A percentile compares a stretch with the other conserved stretches of the same genome.
Evolutionary conservation across 2,329 filamentous ascomycete species (phyloP).

Genomic region (Fusarium sterilihyphosum): DNA sequence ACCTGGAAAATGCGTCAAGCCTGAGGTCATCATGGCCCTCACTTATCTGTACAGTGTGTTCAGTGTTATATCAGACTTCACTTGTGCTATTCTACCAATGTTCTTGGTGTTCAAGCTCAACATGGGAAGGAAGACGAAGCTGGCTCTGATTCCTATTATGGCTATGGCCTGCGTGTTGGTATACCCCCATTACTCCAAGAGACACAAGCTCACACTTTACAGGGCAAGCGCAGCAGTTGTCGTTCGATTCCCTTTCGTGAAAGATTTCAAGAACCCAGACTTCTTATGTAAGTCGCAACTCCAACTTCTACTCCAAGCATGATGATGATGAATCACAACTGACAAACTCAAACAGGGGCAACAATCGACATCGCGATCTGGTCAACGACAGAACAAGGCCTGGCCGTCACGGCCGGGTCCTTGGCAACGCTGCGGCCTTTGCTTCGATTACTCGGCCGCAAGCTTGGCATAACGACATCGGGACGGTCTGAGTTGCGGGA

Average conservation of each 20-base stretch:
- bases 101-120: slow-evolving; percentile 65
- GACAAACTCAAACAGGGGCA: slow-evolving; percentile 40
- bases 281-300: slow-evolving; percentile 53
- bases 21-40: slow-evolving; percentile 59
- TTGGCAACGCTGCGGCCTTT: slow-evolving; percentile 60
- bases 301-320: not conserved
- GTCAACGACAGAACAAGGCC: slow-evolving; percentile 58
- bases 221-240: slow-evolving; percentile 58
- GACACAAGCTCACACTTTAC: slow-evolving; percentile 19
- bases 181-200: not conserved
- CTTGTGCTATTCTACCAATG: slow-evolving; percentile 61
- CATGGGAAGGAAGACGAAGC: slow-evolving; percentile 62
- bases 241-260: slow-evolving; percentile 53
- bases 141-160: slow-evolving; percentile 62
- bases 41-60: slow-evolving; percentile 63
- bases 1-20: slow-evolving; percentile 50
- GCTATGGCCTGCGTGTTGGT: slow-evolving; percentile 64
- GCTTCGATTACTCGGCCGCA: slow-evolving; percentile 47
- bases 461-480: slow-evolving; percentile 44
- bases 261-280: slow-evolving; percentile 52
- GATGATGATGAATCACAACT: not conserved
- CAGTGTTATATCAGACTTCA: slow-evolving; percentile 61
- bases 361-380: slow-evolving; percentile 59
- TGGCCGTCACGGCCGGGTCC: slow-evolving; percentile 60
- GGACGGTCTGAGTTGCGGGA: slow-evolving; percentile 33